These are phyloP conservation scores for Rhizopogon roseolus DNA, from an alignment of 768 basidiomycete genomes.

Conservation along the genomic window DNA sequence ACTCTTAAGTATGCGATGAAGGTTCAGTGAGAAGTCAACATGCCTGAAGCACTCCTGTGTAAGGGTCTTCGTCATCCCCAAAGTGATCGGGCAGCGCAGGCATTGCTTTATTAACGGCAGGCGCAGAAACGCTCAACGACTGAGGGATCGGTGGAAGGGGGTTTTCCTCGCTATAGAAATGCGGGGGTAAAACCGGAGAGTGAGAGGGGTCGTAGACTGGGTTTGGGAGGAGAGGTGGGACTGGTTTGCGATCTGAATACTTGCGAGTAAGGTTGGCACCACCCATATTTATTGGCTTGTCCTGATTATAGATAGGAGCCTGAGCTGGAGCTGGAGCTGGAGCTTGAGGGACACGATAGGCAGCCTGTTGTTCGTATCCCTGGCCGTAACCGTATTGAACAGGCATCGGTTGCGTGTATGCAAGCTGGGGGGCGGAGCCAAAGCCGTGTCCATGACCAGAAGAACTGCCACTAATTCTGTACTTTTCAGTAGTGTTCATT, in stretches of 20 bases:
- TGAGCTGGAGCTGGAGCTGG: constrained; percentile 8
- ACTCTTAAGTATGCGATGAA: neutral
- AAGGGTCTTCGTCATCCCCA: neutral
- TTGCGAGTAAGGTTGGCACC: constrained; percentile 30
- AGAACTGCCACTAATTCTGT: constrained; percentile 17
- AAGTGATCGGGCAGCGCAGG: constrained; percentile 2
- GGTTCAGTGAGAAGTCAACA: neutral
- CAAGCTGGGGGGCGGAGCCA: constrained; percentile 11
- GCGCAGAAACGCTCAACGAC: neutral
- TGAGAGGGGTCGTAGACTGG: constrained; percentile 19
- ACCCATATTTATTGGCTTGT: constrained; percentile 2
- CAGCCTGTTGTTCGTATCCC: constrained; percentile 15
- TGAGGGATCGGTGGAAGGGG: neutral
- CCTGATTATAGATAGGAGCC: constrained; percentile 9
- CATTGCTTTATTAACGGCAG: neutral
- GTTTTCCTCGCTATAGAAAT: constrained; percentile 9
- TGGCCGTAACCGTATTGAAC: constrained; percentile 17
- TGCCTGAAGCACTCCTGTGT: constrained; percentile 7
- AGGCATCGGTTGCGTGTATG: constrained; percentile 9
- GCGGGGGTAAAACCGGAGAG: constrained; percentile 17
- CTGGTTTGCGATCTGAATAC: constrained; percentile 29
- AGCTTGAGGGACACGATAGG: constrained; percentile 7
- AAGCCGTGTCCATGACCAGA: constrained; percentile 20
- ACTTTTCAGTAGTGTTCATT: constrained; percentile 15
- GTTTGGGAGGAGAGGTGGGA: constrained; percentile 21